Base-by-base conservation (phyloP, 2,329 filamentous ascomycete genomes). In the Trichoderma atroviride region DNA sequence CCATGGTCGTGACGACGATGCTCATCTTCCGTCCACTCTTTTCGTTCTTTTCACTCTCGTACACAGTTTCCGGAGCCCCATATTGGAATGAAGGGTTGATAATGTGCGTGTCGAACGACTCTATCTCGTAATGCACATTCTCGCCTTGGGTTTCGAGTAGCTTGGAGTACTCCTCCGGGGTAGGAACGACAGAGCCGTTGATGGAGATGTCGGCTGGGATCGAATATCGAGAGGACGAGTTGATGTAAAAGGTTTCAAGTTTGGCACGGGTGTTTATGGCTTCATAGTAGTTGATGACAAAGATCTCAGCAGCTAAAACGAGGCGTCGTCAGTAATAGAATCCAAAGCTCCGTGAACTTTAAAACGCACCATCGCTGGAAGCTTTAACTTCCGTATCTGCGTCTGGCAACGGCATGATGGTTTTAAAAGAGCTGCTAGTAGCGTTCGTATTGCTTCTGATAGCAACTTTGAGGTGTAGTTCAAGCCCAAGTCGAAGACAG, bases 101-200 rank as follows among this genome's bases (percentile, higher is more conserved):
- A 58, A 94, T 88, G 73, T 96, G 92, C 69, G 89, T 89, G 79
- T 97, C 92, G 74, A 91, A 88, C 16, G 88, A 89, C 76, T 93
- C 89, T 68, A 93, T 84, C 68, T 95, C 92, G 81, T 93, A 96
- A 73, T 84, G 80, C 19, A 89, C 81, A 81, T 82, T 74, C 73
- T 80, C 56, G 82, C 88, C 80, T 70, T 93, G 88, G 6, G 86
- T 85, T 69, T 89, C 85, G 73, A 94, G 91, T 33, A 93, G 85
- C 22, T 85, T 84, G 74, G 91, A 88, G 75, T 94, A 90, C 56
- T 89, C 88, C 62, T 83, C 81, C 0, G 89, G 90, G 68, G 88
- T 85, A 40, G 86, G 79, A 47, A 92, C 82, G 2, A 87, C 80
- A 59, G 89, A 89, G 74, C 94, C 93, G 81, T 97, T 97, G 84